Base-by-base conservation (phyloP, 345 rosid species). In the Gossypioides kirkii region DNA sequence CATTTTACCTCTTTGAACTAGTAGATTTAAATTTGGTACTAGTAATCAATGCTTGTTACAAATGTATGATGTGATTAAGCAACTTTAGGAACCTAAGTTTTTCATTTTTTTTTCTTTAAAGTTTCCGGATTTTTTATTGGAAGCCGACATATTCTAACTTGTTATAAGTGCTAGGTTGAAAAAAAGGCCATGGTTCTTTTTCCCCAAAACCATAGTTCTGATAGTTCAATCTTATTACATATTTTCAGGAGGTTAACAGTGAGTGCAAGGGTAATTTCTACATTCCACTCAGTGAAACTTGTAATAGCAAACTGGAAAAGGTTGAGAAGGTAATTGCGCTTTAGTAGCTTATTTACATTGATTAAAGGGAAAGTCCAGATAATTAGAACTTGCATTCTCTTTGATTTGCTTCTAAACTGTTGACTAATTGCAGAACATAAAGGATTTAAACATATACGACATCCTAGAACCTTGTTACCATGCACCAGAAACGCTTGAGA, bases 401-500 rank as follows among this genome's bases (percentile, higher is more conserved):
- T 9, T 49, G 42, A 17, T 56, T 61, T 75, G 10, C 47, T 58
- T 52, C 67, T 36, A 52, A 78, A 53, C 53, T 10, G 55, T 68
- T 75, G 56, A 41, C 52, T 38, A 55, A 73, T 79, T 64, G 53
- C 89, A 90, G 96, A 83, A 74, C 4, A 20, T 90, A 70, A 62
- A 46, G 2, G 88, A 73, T 56, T 73, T 94, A 61, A 94, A 94
- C 82, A 70, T 84, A 17, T 94, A 94, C 18, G 81, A 94, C 85
- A 89, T 91, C 73, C 83, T 94, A 20, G 98, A 94, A 78, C 97
- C 97, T 6, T 92, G 97, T 80, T 90, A 85, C 73, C 87, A 94
- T 55, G 85, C 68, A 8, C 38, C 77, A 9, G 60, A 61, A 6
- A 25, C 55, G 18, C 42, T 25, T 77, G 73, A 72, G 55, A 64